Evolutionary conservation across 2,329 filamentous ascomycete species (phyloP), one percentile per base, ranked within the genome.

Genomic region (Microdochium nivale): DNA sequence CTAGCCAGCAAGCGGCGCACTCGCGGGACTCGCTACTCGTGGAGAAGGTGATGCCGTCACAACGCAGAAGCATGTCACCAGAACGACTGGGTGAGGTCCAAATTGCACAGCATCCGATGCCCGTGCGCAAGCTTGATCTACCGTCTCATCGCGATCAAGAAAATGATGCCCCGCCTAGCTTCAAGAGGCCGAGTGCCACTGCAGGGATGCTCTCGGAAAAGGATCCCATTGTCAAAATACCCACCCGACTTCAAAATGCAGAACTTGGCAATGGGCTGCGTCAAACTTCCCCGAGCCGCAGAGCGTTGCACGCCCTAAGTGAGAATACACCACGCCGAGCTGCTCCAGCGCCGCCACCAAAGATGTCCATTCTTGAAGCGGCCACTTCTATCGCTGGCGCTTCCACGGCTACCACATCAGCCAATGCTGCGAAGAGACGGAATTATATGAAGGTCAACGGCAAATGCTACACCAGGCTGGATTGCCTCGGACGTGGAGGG

Each of bases 281-380:
- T 57, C 62, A 71, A 33, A 63, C 60, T 2, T 81, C 80, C 2
- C 79, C 80, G 0, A 80, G 81, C 44, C 70, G 81, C 56, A 80
- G 77, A 52, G 77, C 78, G 2, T 65, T 86, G 25, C 70, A 76
- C 11, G 63, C 72, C 1, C 72, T 83, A 52, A 79, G 70, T 57
- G 75, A 77, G 52, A 85, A 84, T 58, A 96, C 90, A 3, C 90
- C 90, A 11, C 87, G 83, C 61, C 78, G 90, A 58, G 79, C 87
- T 23, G 89, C 89, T 1, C 86, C 86, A 2, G 86, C 83, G 0
- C 92, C 92, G 2, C 90, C 90, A 8, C 92, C 94, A 1, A 97
- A 96, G 68, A 97, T 97, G 92, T 94, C 88, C 1, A 87, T 96
- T 8, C 73, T 96, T n/a, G 90, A 97, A 58, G 86, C 91, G 2